Evolutionary conservation across 306 rosid species (phyloP).

Genomic region (Vigna hirtella): DNA sequence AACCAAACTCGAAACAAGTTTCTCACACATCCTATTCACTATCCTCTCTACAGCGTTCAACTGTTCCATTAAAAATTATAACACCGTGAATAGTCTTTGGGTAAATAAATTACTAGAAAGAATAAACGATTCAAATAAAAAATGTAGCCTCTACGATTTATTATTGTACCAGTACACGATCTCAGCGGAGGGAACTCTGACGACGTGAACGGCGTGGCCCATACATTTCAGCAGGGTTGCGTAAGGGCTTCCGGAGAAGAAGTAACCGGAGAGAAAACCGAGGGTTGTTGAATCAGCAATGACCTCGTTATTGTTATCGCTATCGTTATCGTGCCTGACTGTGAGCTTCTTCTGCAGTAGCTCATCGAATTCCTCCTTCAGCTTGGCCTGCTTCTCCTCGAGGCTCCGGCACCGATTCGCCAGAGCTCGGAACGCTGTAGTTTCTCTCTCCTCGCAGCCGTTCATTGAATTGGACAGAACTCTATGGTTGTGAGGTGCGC

Average conservation of each 20-base stretch:
- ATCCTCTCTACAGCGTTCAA: conserved; percentile 18
- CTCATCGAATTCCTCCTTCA: conserved; percentile 54
- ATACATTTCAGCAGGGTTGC: conserved; percentile 60
- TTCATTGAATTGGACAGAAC: conserved; percentile 53
- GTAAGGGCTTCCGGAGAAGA: conserved; percentile 53
- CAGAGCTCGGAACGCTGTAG: conserved; percentile 34
- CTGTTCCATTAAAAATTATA: conserved; percentile 46
- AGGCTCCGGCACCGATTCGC: conserved; percentile 59
- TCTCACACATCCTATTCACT: conserved; percentile 25
- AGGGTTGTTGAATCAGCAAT: conserved; percentile 36
- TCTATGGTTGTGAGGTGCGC: conserved; percentile 12
- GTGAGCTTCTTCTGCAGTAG: conserved; percentile 38
- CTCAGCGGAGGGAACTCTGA: conserved; percentile 59
- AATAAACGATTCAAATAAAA: neutral
- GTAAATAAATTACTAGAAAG: neutral
- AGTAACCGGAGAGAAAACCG: conserved; percentile 47
- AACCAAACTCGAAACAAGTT: conserved; percentile 16
- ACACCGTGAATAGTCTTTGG: conserved; percentile 7
- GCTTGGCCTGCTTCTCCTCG: conserved; percentile 60
- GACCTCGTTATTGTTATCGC: neutral
- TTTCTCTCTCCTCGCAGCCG: conserved; percentile 28
- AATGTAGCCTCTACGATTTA: neutral
- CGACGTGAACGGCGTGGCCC: conserved; percentile 71
- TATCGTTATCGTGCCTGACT: neutral
- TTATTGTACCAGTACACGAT: conserved; percentile 64